Evolutionary conservation across 129 eudicot species (phyloP).

Genomic region (Glebionis coronaria): DNA sequence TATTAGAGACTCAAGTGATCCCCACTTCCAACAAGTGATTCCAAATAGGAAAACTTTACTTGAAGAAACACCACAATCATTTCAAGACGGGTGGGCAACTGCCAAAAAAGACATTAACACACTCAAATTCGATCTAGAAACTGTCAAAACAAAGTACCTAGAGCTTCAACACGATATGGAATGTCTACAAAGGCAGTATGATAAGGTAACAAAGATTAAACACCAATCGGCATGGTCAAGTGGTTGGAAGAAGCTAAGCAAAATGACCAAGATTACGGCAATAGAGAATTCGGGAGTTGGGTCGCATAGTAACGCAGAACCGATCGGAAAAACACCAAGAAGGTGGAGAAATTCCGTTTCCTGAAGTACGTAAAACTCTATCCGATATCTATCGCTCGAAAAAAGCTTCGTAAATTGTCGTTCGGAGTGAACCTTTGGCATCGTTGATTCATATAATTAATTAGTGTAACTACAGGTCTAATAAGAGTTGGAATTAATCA

Average conservation of each 20-base stretch:
- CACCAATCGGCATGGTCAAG: constrained; percentile 65
- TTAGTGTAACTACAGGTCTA: no score
- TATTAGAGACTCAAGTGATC: constrained; percentile 45
- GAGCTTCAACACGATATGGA: constrained; percentile 88
- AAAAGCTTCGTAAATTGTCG: not conserved
- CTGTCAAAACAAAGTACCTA: constrained; percentile 64
- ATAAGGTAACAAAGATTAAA: constrained; percentile 57
- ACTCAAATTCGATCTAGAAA: constrained; percentile 80
- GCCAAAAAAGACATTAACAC: constrained; percentile 83
- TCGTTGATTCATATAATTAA: no score
- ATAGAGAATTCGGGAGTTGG: constrained; percentile 43
- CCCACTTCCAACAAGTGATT: constrained; percentile 58
- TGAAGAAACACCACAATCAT: constrained; percentile 88
- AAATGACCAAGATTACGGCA: constrained; percentile 46
- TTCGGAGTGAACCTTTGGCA: not conserved
- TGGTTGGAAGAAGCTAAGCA: constrained; percentile 85
- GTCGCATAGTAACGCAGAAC: constrained; percentile 41
- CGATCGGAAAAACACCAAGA: constrained; percentile 52
- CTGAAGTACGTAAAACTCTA: constrained; percentile 19
- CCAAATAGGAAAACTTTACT: constrained; percentile 61
- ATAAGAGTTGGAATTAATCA: no score
- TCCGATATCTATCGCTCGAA: not conserved
- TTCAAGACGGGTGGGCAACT: constrained; percentile 86
- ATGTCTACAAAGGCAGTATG: constrained; percentile 56
- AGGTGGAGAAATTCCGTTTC: constrained; percentile 93